Percentiles rank a stretch among this genome's conserved stretches.
These are phyloP conservation scores for Naematelia encephala DNA, from an alignment of 768 basidiomycete genomes.

Conservation along the genomic window DNA sequence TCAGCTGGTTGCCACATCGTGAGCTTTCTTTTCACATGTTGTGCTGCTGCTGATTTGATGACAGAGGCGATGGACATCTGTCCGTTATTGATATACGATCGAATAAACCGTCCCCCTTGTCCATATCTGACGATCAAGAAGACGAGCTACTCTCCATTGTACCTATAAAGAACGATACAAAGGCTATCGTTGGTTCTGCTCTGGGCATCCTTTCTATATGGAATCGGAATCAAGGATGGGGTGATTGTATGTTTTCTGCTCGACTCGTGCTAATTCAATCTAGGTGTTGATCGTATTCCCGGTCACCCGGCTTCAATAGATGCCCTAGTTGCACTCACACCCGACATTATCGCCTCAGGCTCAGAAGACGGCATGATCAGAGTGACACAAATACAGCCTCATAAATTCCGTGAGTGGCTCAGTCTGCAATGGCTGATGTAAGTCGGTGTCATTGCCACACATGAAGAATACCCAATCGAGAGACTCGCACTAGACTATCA, in stretches of 20 bases:
- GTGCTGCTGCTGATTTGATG: too few species aligned
- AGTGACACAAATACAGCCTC: constrained; percentile 81
- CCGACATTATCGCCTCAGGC: constrained; percentile 75
- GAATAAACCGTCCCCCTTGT: constrained; percentile 70
- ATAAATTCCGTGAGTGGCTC: constrained; percentile 59
- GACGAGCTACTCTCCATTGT: constrained; percentile 86
- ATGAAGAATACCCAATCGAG: constrained; percentile 89
- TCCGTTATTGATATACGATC: constrained; percentile 88
- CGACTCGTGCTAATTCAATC: not conserved
- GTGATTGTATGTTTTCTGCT: constrained; percentile 60
- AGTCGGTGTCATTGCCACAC: constrained; percentile 84
- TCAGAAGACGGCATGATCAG: constrained; percentile 89
- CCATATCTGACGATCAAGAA: constrained; percentile 92
- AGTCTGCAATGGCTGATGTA: not conserved
- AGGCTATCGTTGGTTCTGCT: constrained; percentile 84
- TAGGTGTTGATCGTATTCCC: constrained; percentile 32
- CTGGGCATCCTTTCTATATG: constrained; percentile 85
- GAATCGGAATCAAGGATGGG: constrained; percentile 81
- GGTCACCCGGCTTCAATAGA: constrained; percentile 92
- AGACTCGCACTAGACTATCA: constrained; percentile 66
- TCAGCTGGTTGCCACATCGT: constrained; percentile 86
- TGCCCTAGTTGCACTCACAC: constrained; percentile 69
- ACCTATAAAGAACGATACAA: constrained; percentile 78
- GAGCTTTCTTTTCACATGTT: constrained; percentile 22
- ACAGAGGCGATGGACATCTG: constrained; percentile 85